These are phyloP conservation scores for Solanum gandarillasii DNA, from an alignment of 257 asterid genomes.

Conservation along the genomic window DNA sequence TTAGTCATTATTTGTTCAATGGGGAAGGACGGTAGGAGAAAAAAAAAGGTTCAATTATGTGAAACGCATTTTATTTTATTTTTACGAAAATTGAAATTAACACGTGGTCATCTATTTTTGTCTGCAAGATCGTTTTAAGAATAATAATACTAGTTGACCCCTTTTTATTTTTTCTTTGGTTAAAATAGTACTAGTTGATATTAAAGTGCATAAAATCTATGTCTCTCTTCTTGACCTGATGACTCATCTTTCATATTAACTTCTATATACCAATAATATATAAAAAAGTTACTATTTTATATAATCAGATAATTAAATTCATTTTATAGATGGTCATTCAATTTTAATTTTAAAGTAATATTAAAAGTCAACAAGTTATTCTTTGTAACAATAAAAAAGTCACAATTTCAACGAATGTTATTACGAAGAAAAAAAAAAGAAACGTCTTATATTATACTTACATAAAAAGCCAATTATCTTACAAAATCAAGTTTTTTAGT, in stretches of 20 bases:
- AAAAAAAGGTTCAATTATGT: not conserved
- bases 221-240: not conserved
- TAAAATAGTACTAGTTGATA: not conserved
- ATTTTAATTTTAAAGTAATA: not conserved
- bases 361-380: too few species aligned
- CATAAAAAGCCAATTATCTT: too few species aligned
- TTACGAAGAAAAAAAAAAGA: too few species aligned
- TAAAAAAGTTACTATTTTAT: too few species aligned
- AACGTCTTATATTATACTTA: too few species aligned
- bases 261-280: too few species aligned
- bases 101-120: not conserved
- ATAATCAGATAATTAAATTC: too few species aligned
- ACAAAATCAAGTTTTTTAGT: too few species aligned
- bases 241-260: not conserved
- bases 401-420: too few species aligned
- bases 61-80: not conserved
- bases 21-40: not conserved
- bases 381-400: not conserved
- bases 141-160: not conserved
- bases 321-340: not conserved
- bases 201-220: not conserved
- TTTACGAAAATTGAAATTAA: not conserved
- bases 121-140: not conserved
- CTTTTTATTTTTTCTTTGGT: not conserved
- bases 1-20: not conserved